A percentile compares a stretch with the other conserved stretches of the same genome.
phyloP scores from a whole-genome alignment of 2,329 filamentous ascomycete genomes.

The Fonsecaea erecta region DNA sequence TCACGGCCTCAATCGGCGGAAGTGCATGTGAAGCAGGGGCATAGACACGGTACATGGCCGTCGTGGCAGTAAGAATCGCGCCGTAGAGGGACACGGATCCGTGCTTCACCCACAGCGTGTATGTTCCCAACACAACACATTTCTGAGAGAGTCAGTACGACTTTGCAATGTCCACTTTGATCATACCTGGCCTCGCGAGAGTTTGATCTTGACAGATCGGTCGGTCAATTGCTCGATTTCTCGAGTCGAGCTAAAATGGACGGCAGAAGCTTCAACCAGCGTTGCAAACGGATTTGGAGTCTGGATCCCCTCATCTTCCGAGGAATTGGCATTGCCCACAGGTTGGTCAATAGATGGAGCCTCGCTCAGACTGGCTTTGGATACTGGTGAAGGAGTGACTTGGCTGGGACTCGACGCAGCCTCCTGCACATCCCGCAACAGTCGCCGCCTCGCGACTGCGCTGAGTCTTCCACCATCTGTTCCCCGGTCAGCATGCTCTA shows the following conservation, averaged over 20 bases:
- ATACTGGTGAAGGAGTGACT: not conserved
- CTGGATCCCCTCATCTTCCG: not conserved
- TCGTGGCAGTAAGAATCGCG: constrained; percentile 58
- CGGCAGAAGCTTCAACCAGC: constrained; percentile 29
- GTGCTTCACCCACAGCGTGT: constrained; percentile 60
- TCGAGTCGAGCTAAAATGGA: constrained; percentile 30
- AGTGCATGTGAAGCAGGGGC: constrained; percentile 63
- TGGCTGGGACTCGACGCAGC: constrained; percentile 10
- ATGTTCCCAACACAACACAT: constrained; percentile 56
- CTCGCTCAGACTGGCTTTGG: not conserved
- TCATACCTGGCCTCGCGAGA: constrained; percentile 33
- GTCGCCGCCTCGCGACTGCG: constrained; percentile 30
- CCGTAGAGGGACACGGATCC: constrained; percentile 63
- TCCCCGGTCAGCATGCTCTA: not conserved
- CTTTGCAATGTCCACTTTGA: not conserved
- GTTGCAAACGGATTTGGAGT: constrained; percentile 32
- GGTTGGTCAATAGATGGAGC: not conserved
- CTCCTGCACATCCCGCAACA: constrained; percentile 25
- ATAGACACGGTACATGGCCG: constrained; percentile 54
- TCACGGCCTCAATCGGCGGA: constrained; percentile 52
- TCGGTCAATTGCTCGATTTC: constrained; percentile 31
- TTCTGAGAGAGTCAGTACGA: constrained; percentile 41
- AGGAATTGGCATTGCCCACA: not conserved
- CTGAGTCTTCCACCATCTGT: constrained; percentile 30
- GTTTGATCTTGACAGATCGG: constrained; percentile 30